Evolutionary conservation across 2,329 filamentous ascomycete species (phyloP), one percentile per base, ranked within the genome.

Genomic region (Phyllosticta citriasiana): DNA sequence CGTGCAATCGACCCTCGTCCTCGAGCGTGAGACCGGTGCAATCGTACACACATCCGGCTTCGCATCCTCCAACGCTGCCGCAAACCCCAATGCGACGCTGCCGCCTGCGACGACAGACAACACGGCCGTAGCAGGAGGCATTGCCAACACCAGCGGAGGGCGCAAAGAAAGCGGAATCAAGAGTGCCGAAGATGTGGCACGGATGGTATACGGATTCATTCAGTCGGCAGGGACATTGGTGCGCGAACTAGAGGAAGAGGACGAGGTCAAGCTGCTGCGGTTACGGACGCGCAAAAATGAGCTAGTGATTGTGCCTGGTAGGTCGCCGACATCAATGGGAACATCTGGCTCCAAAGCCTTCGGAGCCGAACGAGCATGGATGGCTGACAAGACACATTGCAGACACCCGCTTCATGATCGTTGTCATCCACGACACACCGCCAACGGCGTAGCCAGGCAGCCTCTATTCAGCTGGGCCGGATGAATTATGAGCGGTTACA

Each of bases 281-380:
- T 71, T 95, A 65, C 82, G 90, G 65, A 93, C 89, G n/a, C 91
- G 86, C 78, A 91, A 89, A 73, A 88, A 91, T 67, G 90, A 95
- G 73, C 77, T 94, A 64, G 87, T 94, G 63, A 89, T 94, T 69
- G 87, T 93, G 22, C 89, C 88, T 59, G 79, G 79, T 80, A 71
- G 55, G 73, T 62, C 33, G 4, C 40, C 40, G 14, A 19, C 26
- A 30, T 26, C 4, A 1, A 24, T 14, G 22, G n/a, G 19, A 16
- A 14, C 27, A n/a, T 8, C 27, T 30, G 2, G 2, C n/a, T 40
- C 30, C 25, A 25, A 58, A 7, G 40, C n/a, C 6, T 6, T 3
- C 8, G 12, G 26, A 51, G 26, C 2, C 4, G 5, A 10, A 30
- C 4, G 27, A 30, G 27, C 3, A 30, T 30, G 27, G 27, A 8